Base-by-base conservation (phyloP, 108 stramenopile species). In the Nitzschia putrida region DNA sequence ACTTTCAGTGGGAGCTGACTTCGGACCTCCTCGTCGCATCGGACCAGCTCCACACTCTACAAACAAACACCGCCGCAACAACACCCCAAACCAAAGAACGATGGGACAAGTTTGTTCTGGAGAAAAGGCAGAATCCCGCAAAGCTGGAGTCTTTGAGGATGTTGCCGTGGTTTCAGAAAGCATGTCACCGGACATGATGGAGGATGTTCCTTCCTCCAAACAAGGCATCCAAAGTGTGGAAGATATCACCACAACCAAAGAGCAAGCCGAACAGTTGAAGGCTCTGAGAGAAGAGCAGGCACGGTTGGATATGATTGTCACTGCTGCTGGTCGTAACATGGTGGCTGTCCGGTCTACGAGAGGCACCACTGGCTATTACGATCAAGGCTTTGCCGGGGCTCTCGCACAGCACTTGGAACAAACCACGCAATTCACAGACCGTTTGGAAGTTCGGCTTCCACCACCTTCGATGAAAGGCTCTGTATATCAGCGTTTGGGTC, bases 361-460 rank as follows among this genome's bases (percentile, higher is more conserved):
- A 20, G 82, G 85, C 1, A 69, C 45, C 21, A 76, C 75, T 25
- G 73, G 77, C 3, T 82, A 82, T 41, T 74, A 83, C 61, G 84
- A 85, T 74, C 79, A 82, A 73, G 81, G 81, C 39, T 83, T 81
- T 69, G 82, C 85, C 29, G 82, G 80, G 0, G 76, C 82, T 9
- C 53, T 85, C 63, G 72, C 73, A 13, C 71, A 78, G 42, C 79
- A 80, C 59, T 65, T 80, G 65, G 73, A 80, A 53, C 64, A 80
- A 66, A 80, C 79, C 9, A 72, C 77, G 24, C 70, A 74, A 53
- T 79, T 79, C 64, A 66, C 78, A 8, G 71, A 75, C 14, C n/a
- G 14, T 23, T 24, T 78, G 22, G 53, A 61, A 20, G 37, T 69
- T 18, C 54, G 52, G 26, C 47, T 77, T 13, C 79, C 76, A 24